These are phyloP conservation scores for Aspergillus sp. DNA, from an alignment of 2,329 filamentous ascomycete genomes.

Conservation along the genomic window DNA sequence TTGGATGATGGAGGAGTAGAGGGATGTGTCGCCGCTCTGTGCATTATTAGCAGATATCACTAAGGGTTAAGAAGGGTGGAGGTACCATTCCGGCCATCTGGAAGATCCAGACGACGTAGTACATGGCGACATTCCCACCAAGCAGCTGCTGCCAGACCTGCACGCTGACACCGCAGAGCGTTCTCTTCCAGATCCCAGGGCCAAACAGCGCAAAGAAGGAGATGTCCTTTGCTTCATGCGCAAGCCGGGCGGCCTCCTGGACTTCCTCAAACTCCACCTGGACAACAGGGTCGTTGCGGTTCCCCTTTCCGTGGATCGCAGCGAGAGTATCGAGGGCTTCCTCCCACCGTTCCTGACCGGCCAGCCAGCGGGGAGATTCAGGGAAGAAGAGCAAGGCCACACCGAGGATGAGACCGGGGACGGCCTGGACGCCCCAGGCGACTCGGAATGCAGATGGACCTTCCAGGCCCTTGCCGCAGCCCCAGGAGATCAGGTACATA, in stretches of 20 bases:
- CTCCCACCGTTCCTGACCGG: slow-evolving; percentile 59
- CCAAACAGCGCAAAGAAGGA: slow-evolving; percentile 46
- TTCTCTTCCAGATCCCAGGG: slow-evolving; percentile 51
- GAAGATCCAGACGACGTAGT: slow-evolving; percentile 63
- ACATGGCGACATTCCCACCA: slow-evolving; percentile 59
- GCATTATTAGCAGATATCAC: not conserved
- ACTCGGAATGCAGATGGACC: slow-evolving; percentile 54
- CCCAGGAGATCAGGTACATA: slow-evolving; percentile 46
- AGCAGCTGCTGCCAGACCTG: slow-evolving; percentile 60
- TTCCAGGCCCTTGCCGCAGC: slow-evolving; percentile 32
- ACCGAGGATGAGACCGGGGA: slow-evolving; percentile 59
- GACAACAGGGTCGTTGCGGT: slow-evolving; percentile 55
- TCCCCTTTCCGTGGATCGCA: slow-evolving; percentile 57
- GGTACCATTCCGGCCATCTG: slow-evolving; percentile 56
- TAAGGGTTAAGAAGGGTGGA: not conserved
- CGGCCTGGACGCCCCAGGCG: slow-evolving; percentile 63
- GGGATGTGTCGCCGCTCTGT: slow-evolving; percentile 38
- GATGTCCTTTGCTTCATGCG: slow-evolving; percentile 33
- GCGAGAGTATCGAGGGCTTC: slow-evolving; percentile 54
- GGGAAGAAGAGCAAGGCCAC: slow-evolving; percentile 58
- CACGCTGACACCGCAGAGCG: slow-evolving; percentile 52
- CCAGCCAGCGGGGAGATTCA: slow-evolving; percentile 62
- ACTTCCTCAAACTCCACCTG: slow-evolving; percentile 51
- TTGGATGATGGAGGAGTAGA: slow-evolving; percentile 57
- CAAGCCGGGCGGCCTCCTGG: slow-evolving; percentile 32